Evolutionary conservation across 805 yeast genomes (phyloP), one percentile per base, ranked within the genome.

Genomic region (Candida pseudofarinosa): DNA sequence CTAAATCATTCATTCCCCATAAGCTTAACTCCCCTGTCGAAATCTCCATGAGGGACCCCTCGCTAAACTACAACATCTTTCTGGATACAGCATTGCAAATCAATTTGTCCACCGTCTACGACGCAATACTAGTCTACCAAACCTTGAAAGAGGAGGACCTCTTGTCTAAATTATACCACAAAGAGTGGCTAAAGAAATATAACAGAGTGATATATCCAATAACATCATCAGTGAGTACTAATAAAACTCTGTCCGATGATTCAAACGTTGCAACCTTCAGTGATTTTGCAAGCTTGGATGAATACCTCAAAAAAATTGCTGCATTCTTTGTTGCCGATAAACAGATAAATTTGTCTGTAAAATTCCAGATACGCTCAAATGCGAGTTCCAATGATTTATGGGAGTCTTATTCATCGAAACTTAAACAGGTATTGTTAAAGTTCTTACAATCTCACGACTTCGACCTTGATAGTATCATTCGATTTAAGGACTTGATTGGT

Each of bases 1-100:
- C 43, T 2, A 39, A 45, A 10, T 46, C 56, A 4, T 70, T 82
- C 39, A 60, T 69, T 3, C 65, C 75, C 5, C 87, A 79, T 59
- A 81, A 85, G 53, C 76, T 91, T 50, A 90, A 90, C 59, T 86
- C 97, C 0, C 86, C 96, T 0, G 86, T 90, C 4, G 98, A 91
- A 60, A 62, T 78, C 5, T 79, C 95, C 4, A 69, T 88, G 56
- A 73, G 97, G 53, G 80, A 79, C 36, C 73, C 82, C 0, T 65
- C 67, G 40, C 58, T 60, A 44, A 71, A 67, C 49, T 74, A 76
- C 44, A 71, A 76, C 50, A 71, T 82, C 2, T 63, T 83, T 38
- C 66, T 71, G 5, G 77, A 74, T 39, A 66, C 54, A 15, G 39
- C 41, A 4, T 46, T 62, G 18, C 58, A 56, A 33, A 50, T 88